Evolutionary conservation across 1,139 yeast genomes (phyloP), one percentile per base, ranked within the genome.

Genomic region (Oligophagozyma castellii): DNA sequence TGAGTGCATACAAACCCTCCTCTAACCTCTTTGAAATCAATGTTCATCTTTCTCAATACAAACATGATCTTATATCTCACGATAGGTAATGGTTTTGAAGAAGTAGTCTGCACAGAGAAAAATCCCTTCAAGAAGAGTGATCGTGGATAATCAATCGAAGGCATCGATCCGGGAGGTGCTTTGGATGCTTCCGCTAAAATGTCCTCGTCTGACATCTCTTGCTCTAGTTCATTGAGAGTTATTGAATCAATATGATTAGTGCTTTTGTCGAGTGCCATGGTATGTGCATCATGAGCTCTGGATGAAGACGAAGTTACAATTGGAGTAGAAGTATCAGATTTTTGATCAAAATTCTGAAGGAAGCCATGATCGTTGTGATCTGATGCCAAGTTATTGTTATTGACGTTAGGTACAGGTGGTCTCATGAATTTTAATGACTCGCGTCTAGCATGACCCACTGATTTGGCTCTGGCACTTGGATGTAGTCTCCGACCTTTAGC

Each of bases 1-100:
- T 79, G 89, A 8, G 73, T 65, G 58, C 98, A 89, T 20, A 80
- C 67, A 52, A 89, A 89, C 1, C 96, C 98, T 33, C 96, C 96
- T 46, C 78, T 78, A 14, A 89, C 93, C 55, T 89, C 98, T 39
- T 75, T 79, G 51, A 70, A 86, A 39, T 73, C 72, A 26, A 89
- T 92, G 14, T 84, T 86, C 46, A 83, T 61, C 39, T 72, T 72
- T 20, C 73, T 73, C 51, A 89, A 65, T 1, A 80, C 92, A 19
- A 73, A 69, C 19, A 89, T 79, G 28, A 89, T 74, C 48, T 80
- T 86, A 45, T 79, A 73, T 35, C 96, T 72, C 34, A 89, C 86
- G 37, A 80, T 81, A 6, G 93, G 89, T 33, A 89, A 63, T 14
- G 95, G 86, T 45, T 84, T 84, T 4, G 95, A 81, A 2, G 95